Conservation (phyloP, 169 alveolate genomes). For the Toxoplasma gondii region DNA sequence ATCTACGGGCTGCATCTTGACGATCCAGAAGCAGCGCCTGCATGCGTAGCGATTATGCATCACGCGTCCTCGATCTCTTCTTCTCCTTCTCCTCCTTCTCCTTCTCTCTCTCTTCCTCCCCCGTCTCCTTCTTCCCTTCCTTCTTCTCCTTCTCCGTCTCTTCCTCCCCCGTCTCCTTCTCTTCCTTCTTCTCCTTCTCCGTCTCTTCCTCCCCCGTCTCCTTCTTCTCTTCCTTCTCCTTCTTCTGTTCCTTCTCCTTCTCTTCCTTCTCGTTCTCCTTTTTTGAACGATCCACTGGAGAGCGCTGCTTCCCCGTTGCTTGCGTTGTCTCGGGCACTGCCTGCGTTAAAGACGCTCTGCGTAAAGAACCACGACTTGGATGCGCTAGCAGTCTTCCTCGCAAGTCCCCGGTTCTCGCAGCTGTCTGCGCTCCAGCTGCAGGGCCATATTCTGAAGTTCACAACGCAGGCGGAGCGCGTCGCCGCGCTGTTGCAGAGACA, state of each 20-base stretch:
- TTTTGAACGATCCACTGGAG: not conserved
- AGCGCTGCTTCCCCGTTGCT: not conserved
- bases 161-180: not conserved
- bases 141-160: not conserved
- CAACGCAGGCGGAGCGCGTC: not conserved
- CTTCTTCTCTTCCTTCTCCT: not conserved
- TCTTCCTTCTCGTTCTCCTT: not conserved
- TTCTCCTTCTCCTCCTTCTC: not conserved
- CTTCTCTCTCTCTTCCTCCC: not conserved
- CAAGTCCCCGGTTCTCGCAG: not conserved
- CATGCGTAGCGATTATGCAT: not conserved
- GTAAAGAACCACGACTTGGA: constrained; percentile 2
- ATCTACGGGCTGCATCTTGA: not conserved
- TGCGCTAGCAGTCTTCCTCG: not conserved
- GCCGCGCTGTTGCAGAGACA: not conserved
- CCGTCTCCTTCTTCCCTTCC: not conserved
- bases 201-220: not conserved
- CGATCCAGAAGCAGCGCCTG: not conserved
- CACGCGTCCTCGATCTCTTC: not conserved
- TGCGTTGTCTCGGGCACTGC: not conserved
- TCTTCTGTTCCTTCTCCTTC: not conserved
- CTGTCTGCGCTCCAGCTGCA: not conserved
- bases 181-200: not conserved
- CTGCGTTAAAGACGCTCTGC: not conserved
- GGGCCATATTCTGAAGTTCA: constrained; percentile 1